A percentile compares a stretch with the other conserved stretches of the same genome.
These are phyloP conservation scores for Aspergillus sparsus DNA, from an alignment of 495 filamentous ascomycete species.

Conservation along the genomic window DNA sequence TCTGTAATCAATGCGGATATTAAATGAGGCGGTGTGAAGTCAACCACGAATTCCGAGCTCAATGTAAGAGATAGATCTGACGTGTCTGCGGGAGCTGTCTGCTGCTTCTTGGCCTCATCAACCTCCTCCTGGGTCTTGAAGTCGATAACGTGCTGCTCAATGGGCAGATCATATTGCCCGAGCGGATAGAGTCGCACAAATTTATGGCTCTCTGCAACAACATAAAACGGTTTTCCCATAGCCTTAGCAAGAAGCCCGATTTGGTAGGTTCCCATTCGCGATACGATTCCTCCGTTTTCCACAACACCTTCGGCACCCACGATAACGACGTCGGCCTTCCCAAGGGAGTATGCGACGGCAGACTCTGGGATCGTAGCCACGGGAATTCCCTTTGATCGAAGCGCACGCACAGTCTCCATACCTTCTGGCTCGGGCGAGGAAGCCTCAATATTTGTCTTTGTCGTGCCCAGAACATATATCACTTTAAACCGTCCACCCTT, in stretches of 20 bases:
- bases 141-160: slow-evolving; percentile 72
- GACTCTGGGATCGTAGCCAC: slow-evolving; percentile 82
- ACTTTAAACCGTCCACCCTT: slow-evolving; percentile 71
- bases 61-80: not conserved
- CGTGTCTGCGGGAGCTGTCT: slow-evolving; percentile 6
- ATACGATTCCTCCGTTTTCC: slow-evolving; percentile 91
- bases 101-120: slow-evolving; percentile 40
- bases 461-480: slow-evolving; percentile 68
- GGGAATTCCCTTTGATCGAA: slow-evolving; percentile 72
- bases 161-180: slow-evolving; percentile 73
- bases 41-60: slow-evolving; percentile 55
- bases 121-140: slow-evolving; percentile 60
- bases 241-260: slow-evolving; percentile 79
- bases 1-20: slow-evolving; percentile 82
- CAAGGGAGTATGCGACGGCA: slow-evolving; percentile 82
- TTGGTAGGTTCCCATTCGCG: slow-evolving; percentile 87
- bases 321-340: slow-evolving; percentile 77
- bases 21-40: slow-evolving; percentile 83
- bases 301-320: slow-evolving; percentile 94
- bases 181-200: slow-evolving; percentile 82
- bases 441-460: slow-evolving; percentile 33
- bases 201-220: slow-evolving; percentile 93
- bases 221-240: slow-evolving; percentile 79
- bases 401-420: slow-evolving; percentile 61
- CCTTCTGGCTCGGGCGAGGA: slow-evolving; percentile 55